A percentile compares a stretch with the other conserved stretches of the same genome.
These are phyloP conservation scores for Solanum sejunctum DNA, from an alignment of 257 asterid species.

Conservation along the genomic window DNA sequence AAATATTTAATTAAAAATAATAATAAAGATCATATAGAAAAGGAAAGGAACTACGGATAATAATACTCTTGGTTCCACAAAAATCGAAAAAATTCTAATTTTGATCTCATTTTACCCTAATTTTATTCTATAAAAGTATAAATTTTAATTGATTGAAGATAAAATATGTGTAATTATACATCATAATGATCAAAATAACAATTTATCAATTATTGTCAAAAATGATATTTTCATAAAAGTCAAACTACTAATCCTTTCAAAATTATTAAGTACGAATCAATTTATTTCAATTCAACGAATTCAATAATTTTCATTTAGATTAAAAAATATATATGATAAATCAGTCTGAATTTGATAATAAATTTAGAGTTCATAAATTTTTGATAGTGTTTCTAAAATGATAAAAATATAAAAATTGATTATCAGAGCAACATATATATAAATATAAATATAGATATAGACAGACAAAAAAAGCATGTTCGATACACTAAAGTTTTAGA, in stretches of 20 bases:
- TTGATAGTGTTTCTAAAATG: not conserved
- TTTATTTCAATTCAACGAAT: not conserved
- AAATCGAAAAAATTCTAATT: not conserved
- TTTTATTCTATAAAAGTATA: not conserved
- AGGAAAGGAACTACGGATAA: not conserved
- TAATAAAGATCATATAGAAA: not conserved
- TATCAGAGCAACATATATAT: no score
- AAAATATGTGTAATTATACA: not conserved
- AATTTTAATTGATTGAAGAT: not conserved
- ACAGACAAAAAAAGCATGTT: no score
- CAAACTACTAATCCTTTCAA: not conserved
- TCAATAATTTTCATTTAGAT: no score
- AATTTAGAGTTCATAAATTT: not conserved
- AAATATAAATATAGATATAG: no score
- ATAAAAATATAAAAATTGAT: no score
- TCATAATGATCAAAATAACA: not conserved
- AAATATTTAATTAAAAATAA: not conserved
- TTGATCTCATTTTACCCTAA: not conserved
- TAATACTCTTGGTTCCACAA: not conserved
- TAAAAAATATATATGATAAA: no score
- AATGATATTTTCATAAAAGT: not conserved
- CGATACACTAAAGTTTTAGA: no score
- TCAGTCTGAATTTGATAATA: not conserved
- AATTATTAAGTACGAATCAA: not conserved
- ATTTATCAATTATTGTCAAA: not conserved